These are phyloP conservation scores for Cladosporium oxysporum DNA, from an alignment of 2,329 filamentous ascomycete species.

Conservation along the genomic window DNA sequence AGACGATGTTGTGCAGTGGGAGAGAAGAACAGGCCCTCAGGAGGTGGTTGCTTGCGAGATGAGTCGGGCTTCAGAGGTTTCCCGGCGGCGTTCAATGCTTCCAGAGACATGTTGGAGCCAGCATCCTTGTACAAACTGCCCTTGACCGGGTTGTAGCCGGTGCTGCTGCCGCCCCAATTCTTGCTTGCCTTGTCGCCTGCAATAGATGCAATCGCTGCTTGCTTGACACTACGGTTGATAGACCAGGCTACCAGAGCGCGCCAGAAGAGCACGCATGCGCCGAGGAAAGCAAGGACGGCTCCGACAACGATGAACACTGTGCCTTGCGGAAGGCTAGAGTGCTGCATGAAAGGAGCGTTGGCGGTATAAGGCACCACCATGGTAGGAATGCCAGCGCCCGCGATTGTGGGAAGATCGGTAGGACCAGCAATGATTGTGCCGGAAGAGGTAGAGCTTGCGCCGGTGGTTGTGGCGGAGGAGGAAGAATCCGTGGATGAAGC, in stretches of 20 bases:
- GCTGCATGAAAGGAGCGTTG: constrained; percentile 88
- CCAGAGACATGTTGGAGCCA: constrained; percentile 58
- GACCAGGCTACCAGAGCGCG: constrained; percentile 85
- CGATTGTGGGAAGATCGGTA: constrained; percentile 55
- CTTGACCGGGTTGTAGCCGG: constrained; percentile 28
- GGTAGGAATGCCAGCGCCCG: constrained; percentile 63
- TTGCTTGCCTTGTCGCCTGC: constrained; percentile 36
- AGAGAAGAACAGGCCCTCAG: constrained; percentile 86
- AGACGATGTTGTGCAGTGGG: constrained; percentile 70
- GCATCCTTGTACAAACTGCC: constrained; percentile 46
- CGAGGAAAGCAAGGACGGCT: constrained; percentile 80
- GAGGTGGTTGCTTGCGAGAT: constrained; percentile 49
- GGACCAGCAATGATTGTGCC: constrained; percentile 33
- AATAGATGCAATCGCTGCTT: constrained; percentile 75
- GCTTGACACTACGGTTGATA: constrained; percentile 86
- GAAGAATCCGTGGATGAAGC: constrained; percentile 29
- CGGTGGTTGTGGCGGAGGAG: constrained; percentile 25
- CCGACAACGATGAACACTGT: constrained; percentile 97
- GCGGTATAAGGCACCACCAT: constrained; percentile 78
- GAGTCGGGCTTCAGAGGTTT: constrained; percentile 39
- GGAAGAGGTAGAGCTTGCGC: constrained; percentile 28
- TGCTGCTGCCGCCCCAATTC: constrained; percentile 36
- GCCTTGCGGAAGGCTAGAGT: constrained; percentile 80
- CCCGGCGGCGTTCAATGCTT: constrained; percentile 48
- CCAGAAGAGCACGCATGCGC: constrained; percentile 81